phyloP scores from a whole-genome alignment of 176 grass and related monocot species.

The Lolium multiflorum region DNA sequence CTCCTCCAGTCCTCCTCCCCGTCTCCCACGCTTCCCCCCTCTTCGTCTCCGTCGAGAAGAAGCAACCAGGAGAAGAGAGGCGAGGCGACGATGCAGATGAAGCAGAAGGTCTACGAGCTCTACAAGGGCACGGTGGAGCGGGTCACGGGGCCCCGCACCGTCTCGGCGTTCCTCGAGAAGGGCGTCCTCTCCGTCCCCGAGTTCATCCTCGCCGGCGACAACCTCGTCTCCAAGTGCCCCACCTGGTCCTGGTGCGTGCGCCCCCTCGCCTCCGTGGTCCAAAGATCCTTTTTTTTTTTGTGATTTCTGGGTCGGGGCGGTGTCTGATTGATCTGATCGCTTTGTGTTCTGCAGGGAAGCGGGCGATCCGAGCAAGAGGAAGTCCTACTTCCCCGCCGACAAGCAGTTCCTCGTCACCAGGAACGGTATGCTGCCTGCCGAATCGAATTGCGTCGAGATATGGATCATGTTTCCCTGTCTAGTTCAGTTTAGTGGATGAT shows the following conservation, averaged over 20 bases:
- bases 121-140: constrained; percentile 90
- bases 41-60: constrained; percentile 21
- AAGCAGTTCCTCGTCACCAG: constrained; percentile 94
- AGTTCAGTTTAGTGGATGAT: neutral
- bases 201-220: constrained; percentile 95
- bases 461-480: neutral
- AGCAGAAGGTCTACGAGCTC: constrained; percentile 74
- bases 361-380: constrained; percentile 86
- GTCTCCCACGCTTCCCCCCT: constrained; percentile 9
- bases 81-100: constrained; percentile 62
- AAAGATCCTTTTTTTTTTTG: neutral
- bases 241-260: constrained; percentile 97
- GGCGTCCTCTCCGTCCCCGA: constrained; percentile 90
- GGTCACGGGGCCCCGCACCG: constrained; percentile 79
- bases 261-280: neutral
- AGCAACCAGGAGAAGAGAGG: neutral
- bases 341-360: constrained; percentile 63
- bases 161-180: constrained; percentile 92
- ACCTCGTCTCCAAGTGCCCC: constrained; percentile 98
- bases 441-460: neutral
- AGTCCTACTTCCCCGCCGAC: constrained; percentile 72
- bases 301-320: neutral
- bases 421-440: constrained; percentile 61
- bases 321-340: constrained; percentile 45
- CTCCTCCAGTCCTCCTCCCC: neutral